Evolutionary conservation across 2,329 filamentous ascomycete species (phyloP), one percentile per base, ranked within the genome.

Genomic region (Epichloe hybrida): DNA sequence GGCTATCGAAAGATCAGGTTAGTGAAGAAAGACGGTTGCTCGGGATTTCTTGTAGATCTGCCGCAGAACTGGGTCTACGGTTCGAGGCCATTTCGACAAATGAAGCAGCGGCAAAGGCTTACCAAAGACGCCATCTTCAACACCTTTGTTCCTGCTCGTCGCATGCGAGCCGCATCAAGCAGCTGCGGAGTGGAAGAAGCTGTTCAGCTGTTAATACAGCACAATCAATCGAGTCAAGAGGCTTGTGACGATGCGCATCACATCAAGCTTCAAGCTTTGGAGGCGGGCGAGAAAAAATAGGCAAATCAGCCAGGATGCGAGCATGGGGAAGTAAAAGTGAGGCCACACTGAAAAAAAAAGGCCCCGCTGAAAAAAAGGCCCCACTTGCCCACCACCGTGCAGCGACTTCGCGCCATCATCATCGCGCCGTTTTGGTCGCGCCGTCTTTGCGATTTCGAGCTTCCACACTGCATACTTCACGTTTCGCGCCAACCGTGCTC

Each of bases 121-220:
- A 80, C 77, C 76, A 60, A 80, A 79, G 58, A 79, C 71, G 65
- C 75, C 77, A 80, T 80, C 63, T 66, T 78, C 57, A 66, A 58
- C 50, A 70, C 43, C 50, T 59, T 62, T 55, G 50, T 54, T 46
- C 49, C 46, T 47, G 60, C 52, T 53, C 49, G 59, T 61, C 59
- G 59, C 64, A 68, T 69, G 54, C 61, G 60, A 59, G 56, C 55
- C 56, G 49, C 34, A 11, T 20, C 27, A 17, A 17, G 21, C 27
- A 51, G n/a, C 44, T 46, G 49, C 15, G 17, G 35, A 39, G 6
- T 34, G 8, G 36, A n/a, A n/a, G 36, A 13, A 38, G 36, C 36
- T 6, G 36, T n/a, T 13, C 5, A 6, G 5, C 31, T 7, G 11
- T 20, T 9, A 35, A 7, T 9, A 7, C 34, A 9, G 44, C 31